Evolutionary conservation across 2,329 filamentous ascomycete genomes (phyloP), one percentile per base, ranked within the genome.

Genomic region (Colletotrichum musicola): DNA sequence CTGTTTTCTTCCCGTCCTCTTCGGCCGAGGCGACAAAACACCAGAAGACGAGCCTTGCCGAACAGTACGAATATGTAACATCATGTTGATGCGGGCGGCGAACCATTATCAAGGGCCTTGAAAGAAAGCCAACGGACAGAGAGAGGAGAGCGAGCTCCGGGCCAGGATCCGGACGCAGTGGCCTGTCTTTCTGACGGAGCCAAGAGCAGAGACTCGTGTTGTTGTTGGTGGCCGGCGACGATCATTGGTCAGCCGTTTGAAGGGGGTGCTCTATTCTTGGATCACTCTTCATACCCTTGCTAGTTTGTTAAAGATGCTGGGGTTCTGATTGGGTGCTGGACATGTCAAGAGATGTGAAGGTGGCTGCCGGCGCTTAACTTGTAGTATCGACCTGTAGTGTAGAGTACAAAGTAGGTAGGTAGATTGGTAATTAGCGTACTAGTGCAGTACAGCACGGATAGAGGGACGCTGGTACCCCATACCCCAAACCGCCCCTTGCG

Each of bases 221-320:
- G 44, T 46, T 58, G 59, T 61, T 65, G 47, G 30, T n/a, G 47
- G 46, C 20, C 30, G 25, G 22, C 13, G 50, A 44, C 2, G 35
- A 47, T 57, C 25, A 72, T 71, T 72, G 71, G 71, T 42, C 49
- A 49, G 16, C n/a, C 56, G 16, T 42, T 49, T 65, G 54, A 47
- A 57, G 60, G 44, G 60, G 53, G 57, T 47, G 59, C 57, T 73
- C 71, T 73, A 73, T 73, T 73, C 70, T 73, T 73, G 64, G 72
- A 71, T 60, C 30, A 49, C 54, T 22, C 25, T 35, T 22, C 25
- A 42, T n/a, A 51, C 25, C 65, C 64, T 44, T 47, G 66, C 40
- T 42, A 51, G 49, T 57, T n/a, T 35, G 22, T 25, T 46, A 58
- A 50, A 64, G 51, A 57, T 68, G 46, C 42, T 42, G 53, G 55